phyloP scores from a whole-genome alignment of 257 asterid species.

The Coffea eugenioides region DNA sequence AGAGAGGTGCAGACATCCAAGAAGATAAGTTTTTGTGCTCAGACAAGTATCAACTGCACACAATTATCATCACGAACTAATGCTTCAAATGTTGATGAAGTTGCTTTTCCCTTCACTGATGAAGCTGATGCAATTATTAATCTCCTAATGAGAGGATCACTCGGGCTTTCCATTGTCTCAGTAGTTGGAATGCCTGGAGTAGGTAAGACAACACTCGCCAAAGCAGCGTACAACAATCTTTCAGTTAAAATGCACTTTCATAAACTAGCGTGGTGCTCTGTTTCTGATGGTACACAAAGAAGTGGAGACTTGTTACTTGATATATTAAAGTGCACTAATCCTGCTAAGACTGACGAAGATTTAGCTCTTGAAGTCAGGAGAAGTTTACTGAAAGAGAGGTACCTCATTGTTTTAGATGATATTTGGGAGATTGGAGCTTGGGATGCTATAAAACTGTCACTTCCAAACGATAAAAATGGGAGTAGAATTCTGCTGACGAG shows the following conservation, averaged over 20 bases:
- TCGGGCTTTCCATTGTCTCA: conserved; percentile 8
- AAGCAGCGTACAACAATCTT: conserved; percentile 5
- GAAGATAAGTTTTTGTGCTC: too few relatives aligned
- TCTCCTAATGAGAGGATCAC: not conserved
- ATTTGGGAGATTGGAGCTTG: conserved; percentile 18
- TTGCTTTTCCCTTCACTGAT: conserved; percentile 6
- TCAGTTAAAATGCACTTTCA: not conserved
- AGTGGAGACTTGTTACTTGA: conserved; percentile 6
- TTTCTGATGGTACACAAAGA: not conserved
- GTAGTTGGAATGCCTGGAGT: conserved; percentile 19
- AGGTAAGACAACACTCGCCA: conserved; percentile 27
- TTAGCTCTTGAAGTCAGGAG: not conserved
- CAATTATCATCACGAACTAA: too few relatives aligned
- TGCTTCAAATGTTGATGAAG: too few relatives aligned
- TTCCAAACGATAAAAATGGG: not conserved
- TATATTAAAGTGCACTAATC: conserved; percentile 1
- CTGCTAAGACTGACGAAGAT: not conserved
- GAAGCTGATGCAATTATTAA: not conserved
- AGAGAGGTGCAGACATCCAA: too few relatives aligned
- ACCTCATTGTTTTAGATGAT: conserved; percentile 19
- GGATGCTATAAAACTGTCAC: conserved; percentile 5
- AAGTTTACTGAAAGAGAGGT: conserved; percentile 4
- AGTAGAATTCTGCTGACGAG: conserved; percentile 14
- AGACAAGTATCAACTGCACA: too few relatives aligned
- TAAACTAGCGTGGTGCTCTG: not conserved